Evolutionary conservation across 2,329 filamentous ascomycete genomes (phyloP).

Genomic region (Aspergillus chevalieri): DNA sequence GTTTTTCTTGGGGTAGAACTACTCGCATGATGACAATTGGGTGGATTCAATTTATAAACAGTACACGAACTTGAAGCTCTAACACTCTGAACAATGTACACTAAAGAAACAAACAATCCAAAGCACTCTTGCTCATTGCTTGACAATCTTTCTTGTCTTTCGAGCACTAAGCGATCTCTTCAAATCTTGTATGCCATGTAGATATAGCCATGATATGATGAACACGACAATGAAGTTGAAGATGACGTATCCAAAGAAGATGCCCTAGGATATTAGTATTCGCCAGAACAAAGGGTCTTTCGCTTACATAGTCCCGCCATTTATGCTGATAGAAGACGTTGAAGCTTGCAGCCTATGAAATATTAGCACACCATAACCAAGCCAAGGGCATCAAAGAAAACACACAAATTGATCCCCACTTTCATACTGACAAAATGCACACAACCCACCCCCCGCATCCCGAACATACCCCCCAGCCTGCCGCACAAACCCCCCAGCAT

Average conservation of each 20-base stretch:
- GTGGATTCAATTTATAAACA: too few relatives aligned
- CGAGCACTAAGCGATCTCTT: constrained; percentile 28
- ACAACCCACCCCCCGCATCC: constrained; percentile 50
- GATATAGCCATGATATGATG: constrained; percentile 49
- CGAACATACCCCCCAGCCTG: constrained; percentile 57
- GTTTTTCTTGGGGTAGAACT: too few relatives aligned
- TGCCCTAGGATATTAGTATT: constrained; percentile 34
- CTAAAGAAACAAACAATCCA: too few relatives aligned
- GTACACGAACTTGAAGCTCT: too few relatives aligned
- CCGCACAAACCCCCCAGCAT: constrained; percentile 49
- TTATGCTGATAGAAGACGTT: constrained; percentile 56
- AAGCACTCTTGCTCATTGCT: background rate
- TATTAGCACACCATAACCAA: background rate
- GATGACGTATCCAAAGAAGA: constrained; percentile 57
- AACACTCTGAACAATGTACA: too few relatives aligned
- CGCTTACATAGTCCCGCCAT: constrained; percentile 56
- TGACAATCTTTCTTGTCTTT: constrained; percentile 18
- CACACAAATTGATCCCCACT: constrained; percentile 56
- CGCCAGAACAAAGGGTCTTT: background rate
- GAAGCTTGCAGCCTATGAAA: constrained; percentile 38
- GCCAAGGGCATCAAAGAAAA: background rate
- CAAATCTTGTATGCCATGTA: constrained; percentile 32
- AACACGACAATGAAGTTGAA: constrained; percentile 59
- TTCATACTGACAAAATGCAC: constrained; percentile 59
- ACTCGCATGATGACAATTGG: too few relatives aligned